A percentile compares a stretch with the other conserved stretches of the same genome.
Conservation (phyloP, 2,329 filamentous ascomycete species). For the Aspergillus piperis region DNA sequence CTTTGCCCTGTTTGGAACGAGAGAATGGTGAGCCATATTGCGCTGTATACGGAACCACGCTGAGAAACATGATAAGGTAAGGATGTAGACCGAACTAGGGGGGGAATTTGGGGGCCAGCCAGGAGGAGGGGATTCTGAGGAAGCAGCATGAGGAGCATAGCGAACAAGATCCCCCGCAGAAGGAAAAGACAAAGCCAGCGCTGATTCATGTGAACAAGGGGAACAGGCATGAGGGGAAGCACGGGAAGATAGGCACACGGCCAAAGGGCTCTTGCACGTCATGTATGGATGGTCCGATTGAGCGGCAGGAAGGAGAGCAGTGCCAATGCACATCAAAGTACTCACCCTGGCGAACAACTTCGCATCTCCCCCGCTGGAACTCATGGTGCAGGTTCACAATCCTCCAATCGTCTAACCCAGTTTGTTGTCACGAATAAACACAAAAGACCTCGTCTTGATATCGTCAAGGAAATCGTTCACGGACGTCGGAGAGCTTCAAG, state of each 20-base stretch:
- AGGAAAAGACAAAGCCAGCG: slow-evolving; percentile 9
- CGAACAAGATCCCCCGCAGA: slow-evolving; percentile 17
- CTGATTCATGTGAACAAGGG: slow-evolving; percentile 2
- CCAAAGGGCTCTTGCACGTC: slow-evolving; percentile 5
- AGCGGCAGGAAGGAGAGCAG: slow-evolving; percentile 25
- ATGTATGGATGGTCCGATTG: slow-evolving; percentile 6
- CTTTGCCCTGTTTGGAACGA: slow-evolving; percentile 79
- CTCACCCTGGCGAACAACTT: slow-evolving; percentile 95
- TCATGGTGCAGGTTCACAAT: slow-evolving; percentile 50
- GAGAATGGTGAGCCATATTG: slow-evolving; percentile 34
- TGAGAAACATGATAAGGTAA: slow-evolving; percentile 30
- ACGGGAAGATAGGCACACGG: slow-evolving; percentile 13
- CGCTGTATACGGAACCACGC: slow-evolving; percentile 30
- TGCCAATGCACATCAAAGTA: slow-evolving; percentile 45
- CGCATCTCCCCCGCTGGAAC: slow-evolving; percentile 82
- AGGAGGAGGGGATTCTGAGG: neutral
- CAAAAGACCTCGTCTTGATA: slow-evolving; percentile 16
- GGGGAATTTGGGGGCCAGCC: neutral
- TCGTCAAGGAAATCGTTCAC: slow-evolving; percentile 4
- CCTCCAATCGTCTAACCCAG: neutral
- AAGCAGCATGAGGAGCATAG: neutral
- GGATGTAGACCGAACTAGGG: neutral
- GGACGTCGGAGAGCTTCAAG: slow-evolving; percentile 15
- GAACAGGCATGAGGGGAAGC: slow-evolving; percentile 13
- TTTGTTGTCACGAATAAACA: slow-evolving; percentile 17